Evolutionary conservation across 208 protist genomes (phyloP).

Genomic region (Acanthamoeba divionensis): DNA sequence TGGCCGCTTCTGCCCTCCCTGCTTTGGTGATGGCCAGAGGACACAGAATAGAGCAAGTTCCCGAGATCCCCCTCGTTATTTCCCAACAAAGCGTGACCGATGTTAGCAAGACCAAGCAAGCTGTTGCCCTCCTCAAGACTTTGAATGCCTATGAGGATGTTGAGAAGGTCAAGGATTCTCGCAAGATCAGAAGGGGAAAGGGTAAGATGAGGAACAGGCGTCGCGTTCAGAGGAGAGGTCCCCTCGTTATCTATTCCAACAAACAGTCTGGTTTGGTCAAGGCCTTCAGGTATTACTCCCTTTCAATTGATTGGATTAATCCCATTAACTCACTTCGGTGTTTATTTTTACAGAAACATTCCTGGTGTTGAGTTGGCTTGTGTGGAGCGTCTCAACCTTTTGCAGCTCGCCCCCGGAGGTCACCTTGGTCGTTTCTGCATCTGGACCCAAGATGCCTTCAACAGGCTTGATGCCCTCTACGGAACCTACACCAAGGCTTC

Average conservation of each 20-base stretch:
- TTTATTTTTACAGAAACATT: conserved; percentile 92
- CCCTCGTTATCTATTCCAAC: conserved; percentile 94
- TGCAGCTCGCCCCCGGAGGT: conserved; percentile 98
- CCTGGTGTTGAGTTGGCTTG: conserved; percentile 92
- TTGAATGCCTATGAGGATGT: conserved; percentile 93
- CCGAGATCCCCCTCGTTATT: conserved; percentile 96
- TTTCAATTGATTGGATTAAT: conserved; percentile 68
- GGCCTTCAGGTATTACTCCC: conserved; percentile 75
- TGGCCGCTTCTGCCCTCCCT: conserved; percentile 95
- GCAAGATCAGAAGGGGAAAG: conserved; percentile 89
- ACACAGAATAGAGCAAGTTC: conserved; percentile 92
- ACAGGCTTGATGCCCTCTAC: conserved; percentile 94
- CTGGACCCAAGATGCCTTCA: conserved; percentile 97
- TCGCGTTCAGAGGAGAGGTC: conserved; percentile 90
- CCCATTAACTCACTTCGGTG: background rate
- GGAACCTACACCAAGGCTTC: conserved; percentile 88
- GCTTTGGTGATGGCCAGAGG: conserved; percentile 96
- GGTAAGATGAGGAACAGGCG: conserved; percentile 97
- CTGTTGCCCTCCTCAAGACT: conserved; percentile 90
- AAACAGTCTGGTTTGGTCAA: conserved; percentile 79
- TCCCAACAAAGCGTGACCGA: conserved; percentile 72
- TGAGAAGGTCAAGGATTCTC: conserved; percentile 87
- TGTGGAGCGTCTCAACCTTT: conserved; percentile 94
- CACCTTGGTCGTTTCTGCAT: conserved; percentile 98
- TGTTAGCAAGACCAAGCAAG: conserved; percentile 93